These are phyloP conservation scores for Peniophora sp. DNA, from an alignment of 1,284 basidiomycete genomes.

Conservation along the genomic window DNA sequence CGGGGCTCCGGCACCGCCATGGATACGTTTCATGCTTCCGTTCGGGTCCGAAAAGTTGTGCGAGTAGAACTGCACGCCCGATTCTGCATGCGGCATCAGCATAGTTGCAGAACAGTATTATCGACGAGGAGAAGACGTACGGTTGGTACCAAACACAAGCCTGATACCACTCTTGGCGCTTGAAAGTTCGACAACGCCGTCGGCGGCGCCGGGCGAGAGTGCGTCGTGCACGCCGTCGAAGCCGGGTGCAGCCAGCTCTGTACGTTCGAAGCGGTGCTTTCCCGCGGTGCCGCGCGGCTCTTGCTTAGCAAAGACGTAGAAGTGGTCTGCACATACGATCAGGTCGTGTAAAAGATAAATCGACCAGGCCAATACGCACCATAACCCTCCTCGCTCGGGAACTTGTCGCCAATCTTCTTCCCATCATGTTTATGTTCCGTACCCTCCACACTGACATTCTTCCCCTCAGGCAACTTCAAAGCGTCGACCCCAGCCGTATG, in stretches of 20 bases:
- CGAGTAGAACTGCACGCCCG: slow-evolving; percentile 68
- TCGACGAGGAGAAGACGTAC: slow-evolving; percentile 30
- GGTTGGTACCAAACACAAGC: slow-evolving; percentile 59
- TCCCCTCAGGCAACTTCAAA: slow-evolving; percentile 44
- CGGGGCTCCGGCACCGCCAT: slow-evolving; percentile 59
- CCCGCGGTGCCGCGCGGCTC: slow-evolving; percentile 30
- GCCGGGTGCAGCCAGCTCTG: slow-evolving; percentile 19
- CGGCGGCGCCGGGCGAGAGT: slow-evolving; percentile 28
- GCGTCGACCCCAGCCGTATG: slow-evolving; percentile 44
- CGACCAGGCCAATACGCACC: slow-evolving; percentile 4
- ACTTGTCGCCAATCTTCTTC: slow-evolving; percentile 44
- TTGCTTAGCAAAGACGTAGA: slow-evolving; percentile 44
- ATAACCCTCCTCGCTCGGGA: slow-evolving; percentile 36
- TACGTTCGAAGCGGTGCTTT: slow-evolving; percentile 24
- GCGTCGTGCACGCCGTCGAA: slow-evolving; percentile 43
- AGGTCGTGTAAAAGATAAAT: too few relatives aligned
- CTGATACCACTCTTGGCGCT: slow-evolving; percentile 53
- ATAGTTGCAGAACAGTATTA: neutral
- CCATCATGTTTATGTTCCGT: slow-evolving; percentile 40
- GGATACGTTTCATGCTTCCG: slow-evolving; percentile 63
- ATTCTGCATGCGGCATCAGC: slow-evolving; percentile 35
- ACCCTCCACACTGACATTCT: slow-evolving; percentile 36
- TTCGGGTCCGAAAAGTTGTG: slow-evolving; percentile 41
- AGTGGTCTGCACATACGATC: slow-evolving; percentile 42
- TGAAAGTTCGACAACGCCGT: slow-evolving; percentile 43